Conservation (phyloP, 306 rosid species). For the Fragaria ananassa region DNA sequence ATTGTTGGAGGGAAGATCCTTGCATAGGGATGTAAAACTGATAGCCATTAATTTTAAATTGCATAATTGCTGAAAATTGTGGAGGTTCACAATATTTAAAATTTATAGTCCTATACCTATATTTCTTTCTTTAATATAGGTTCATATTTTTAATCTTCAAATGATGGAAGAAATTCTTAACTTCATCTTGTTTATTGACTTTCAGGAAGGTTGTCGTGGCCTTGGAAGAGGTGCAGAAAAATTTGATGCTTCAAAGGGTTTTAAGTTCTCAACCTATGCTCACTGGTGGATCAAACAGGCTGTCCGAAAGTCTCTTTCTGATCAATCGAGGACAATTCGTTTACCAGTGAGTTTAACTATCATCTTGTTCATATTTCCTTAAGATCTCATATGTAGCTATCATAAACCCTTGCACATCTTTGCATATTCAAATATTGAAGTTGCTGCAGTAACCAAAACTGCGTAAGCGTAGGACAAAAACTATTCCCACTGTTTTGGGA, state of each 20-base stretch:
- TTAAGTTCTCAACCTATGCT: constrained; percentile 97
- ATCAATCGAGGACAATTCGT: constrained; percentile 88
- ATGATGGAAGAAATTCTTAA: not conserved
- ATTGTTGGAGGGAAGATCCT: not conserved
- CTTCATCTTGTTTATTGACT: constrained; percentile 21
- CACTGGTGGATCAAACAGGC: constrained; percentile 99
- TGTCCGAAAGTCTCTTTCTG: constrained; percentile 81
- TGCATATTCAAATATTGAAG: not conserved
- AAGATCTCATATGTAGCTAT: not conserved
- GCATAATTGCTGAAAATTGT: not conserved
- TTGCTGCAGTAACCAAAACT: not conserved
- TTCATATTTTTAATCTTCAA: not conserved
- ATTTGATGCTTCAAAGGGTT: constrained; percentile 94
- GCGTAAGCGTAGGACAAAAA: not conserved
- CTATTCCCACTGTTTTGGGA: not conserved
- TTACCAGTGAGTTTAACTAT: constrained; percentile 66
- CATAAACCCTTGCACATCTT: not conserved
- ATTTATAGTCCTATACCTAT: not conserved
- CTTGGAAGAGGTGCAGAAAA: constrained; percentile 88
- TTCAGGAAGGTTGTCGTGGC: constrained; percentile 96
- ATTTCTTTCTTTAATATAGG: not conserved
- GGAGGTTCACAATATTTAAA: not conserved
- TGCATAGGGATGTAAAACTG: not conserved
- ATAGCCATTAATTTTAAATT: not conserved
- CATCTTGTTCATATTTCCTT: constrained; percentile 3